Evolutionary conservation across 331 rosid species (phyloP).

Genomic region (Cydonia oblonga): DNA sequence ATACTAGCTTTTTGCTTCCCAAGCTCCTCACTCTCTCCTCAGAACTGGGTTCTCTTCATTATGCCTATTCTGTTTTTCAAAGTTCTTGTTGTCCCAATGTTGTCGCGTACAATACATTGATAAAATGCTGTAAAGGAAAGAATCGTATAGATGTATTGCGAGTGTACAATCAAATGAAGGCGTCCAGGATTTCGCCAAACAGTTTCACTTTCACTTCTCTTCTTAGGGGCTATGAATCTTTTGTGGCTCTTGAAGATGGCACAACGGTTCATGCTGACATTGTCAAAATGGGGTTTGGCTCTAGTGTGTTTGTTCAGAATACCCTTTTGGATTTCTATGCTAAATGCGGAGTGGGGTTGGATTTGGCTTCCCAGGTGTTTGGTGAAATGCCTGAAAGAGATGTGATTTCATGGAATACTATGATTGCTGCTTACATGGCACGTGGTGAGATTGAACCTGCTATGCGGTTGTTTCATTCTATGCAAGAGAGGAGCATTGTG

Average conservation of each 20-base stretch:
- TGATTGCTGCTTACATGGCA: constrained; percentile 16
- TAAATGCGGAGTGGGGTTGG: constrained; percentile 4
- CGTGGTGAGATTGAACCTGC: constrained; percentile 5
- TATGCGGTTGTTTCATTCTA: constrained; percentile 7
- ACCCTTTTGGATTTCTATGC: constrained; percentile 21
- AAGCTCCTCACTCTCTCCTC: constrained; percentile 14
- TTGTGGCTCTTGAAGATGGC: constrained; percentile 8
- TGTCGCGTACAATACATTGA: constrained; percentile 8
- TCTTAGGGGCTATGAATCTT: constrained; percentile 14
- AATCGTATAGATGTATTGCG: constrained; percentile 6
- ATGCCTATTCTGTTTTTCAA: constrained; percentile 6
- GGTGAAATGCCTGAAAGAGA: constrained; percentile 25
- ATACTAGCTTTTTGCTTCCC: constrained; percentile 6
- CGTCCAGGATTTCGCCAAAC: constrained; percentile 1
- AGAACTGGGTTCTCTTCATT: constrained; percentile 12
- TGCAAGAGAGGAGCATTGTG: constrained; percentile 20
- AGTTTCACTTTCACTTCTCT: constrained; percentile 22
- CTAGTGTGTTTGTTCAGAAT: constrained; percentile 22
- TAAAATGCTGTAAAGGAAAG: constrained; percentile 13
- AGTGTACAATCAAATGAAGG: constrained; percentile 16
- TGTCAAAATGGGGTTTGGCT: constrained; percentile 17
- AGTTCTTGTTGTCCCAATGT: constrained; percentile 8
- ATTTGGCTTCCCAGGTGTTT: constrained; percentile 14
- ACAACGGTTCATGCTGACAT: constrained; percentile 15
- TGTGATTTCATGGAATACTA: constrained; percentile 22